phyloP scores from a whole-genome alignment of 2,329 filamentous ascomycete species.

The Lachnellula occidentalis region DNA sequence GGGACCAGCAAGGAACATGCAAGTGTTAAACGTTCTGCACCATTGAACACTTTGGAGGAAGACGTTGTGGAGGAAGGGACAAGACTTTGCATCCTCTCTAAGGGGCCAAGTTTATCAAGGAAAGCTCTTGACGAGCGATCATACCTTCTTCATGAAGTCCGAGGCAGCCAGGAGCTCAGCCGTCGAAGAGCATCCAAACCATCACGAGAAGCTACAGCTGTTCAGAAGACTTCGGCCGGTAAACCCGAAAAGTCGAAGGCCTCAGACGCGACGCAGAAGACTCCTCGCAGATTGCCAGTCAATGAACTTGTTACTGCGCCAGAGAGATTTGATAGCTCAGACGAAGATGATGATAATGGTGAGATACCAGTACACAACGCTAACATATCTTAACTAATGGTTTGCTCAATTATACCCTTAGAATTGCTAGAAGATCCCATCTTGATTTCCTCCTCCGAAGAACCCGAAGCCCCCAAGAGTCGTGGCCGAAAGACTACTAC shows the following conservation, averaged over 20 bases:
- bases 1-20: no score
- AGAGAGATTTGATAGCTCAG: constrained; percentile 6
- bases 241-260: constrained; percentile 1
- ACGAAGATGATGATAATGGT: constrained; percentile 8
- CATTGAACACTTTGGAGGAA: no score
- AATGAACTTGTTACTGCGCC: constrained; percentile 15
- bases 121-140: constrained; percentile 38
- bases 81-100: constrained; percentile 53
- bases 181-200: not conserved
- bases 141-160: constrained; percentile 45
- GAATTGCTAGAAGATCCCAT: constrained; percentile 24
- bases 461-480: not conserved
- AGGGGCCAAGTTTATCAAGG: constrained; percentile 41
- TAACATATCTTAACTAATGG: not conserved
- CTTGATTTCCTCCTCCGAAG: constrained; percentile 12
- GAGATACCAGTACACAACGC: not conserved
- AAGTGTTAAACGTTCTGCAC: no score
- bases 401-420: constrained; percentile 3
- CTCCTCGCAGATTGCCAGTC: constrained; percentile 16
- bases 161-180: not conserved
- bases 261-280: not conserved
- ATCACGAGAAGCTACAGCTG: not conserved
- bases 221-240: not conserved
- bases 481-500: not conserved
- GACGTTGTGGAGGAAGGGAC: constrained; percentile 49